Evolutionary conservation across 352 stramenopile genomes (phyloP).

Genomic region (Globisporangium heterothallicum): DNA sequence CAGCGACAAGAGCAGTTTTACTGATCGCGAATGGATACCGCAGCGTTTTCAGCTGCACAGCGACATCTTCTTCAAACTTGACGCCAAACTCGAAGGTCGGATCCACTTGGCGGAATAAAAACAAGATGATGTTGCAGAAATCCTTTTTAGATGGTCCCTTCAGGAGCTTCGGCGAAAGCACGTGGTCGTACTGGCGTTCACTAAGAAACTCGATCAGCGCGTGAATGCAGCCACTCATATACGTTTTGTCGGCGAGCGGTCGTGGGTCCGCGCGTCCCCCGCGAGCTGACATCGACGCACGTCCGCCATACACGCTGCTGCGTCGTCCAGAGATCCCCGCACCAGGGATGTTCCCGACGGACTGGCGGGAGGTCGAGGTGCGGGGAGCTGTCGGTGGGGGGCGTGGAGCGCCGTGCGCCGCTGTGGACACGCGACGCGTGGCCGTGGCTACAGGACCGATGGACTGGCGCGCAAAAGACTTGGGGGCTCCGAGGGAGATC

Average conservation of each 20-base stretch:
- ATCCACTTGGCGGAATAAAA: constrained; percentile 95
- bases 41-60: constrained; percentile 61
- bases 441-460: constrained; percentile 30
- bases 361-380: constrained; percentile 48
- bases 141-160: constrained; percentile 94
- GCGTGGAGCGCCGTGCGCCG: constrained; percentile 11
- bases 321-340: constrained; percentile 25
- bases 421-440: constrained; percentile 50
- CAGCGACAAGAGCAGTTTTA: constrained; percentile 93
- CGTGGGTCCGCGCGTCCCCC: constrained; percentile 70
- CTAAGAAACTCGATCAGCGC: constrained; percentile 93
- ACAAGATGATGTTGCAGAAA: constrained; percentile 96
- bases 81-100: constrained; percentile 77
- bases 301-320: constrained; percentile 59
- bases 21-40: constrained; percentile 95
- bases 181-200: constrained; percentile 88
- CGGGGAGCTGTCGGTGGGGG: constrained; percentile 24
- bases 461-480: constrained; percentile 48
- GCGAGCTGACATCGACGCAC: constrained; percentile 41
- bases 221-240: constrained; percentile 89
- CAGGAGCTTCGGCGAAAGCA: constrained; percentile 88
- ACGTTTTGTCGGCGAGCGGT: constrained; percentile 88
- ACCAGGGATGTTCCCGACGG: constrained; percentile 20
- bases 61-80: constrained; percentile 80
- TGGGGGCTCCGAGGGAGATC: constrained; percentile 47